Evolutionary conservation across 1,284 basidiomycete species (phyloP).

Genomic region (Ustilago xerochloae): DNA sequence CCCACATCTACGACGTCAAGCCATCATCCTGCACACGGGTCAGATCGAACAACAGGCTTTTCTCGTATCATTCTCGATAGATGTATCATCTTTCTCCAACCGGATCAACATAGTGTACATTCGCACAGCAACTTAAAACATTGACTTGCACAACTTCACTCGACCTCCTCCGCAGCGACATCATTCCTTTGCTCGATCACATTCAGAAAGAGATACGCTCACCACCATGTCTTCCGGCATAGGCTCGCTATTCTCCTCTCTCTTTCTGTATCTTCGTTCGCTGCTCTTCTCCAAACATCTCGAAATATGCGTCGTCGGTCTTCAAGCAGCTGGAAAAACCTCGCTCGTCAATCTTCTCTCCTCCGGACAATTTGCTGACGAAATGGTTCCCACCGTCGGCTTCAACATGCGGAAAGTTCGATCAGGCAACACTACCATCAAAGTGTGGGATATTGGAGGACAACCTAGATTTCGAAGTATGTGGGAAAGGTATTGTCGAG

Average conservation of each 20-base stretch:
- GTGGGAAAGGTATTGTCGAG: slow-evolving; percentile 94
- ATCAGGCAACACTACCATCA: slow-evolving; percentile 89
- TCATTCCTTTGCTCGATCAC: too few relatives aligned
- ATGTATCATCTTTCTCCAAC: too few relatives aligned
- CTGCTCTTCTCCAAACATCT: slow-evolving; percentile 87
- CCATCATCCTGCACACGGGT: too few relatives aligned
- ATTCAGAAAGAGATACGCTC: too few relatives aligned
- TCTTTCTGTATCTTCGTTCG: slow-evolving; percentile 69
- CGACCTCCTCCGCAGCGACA: too few relatives aligned
- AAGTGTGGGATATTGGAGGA: slow-evolving; percentile 94
- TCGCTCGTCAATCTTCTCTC: slow-evolving; percentile 89
- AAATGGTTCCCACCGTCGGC: slow-evolving; percentile 91
- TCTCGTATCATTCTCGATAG: too few relatives aligned
- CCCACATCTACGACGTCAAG: not conserved
- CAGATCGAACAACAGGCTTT: too few relatives aligned
- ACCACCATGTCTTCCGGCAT: slow-evolving; percentile 42
- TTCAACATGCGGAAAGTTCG: slow-evolving; percentile 83
- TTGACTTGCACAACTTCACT: too few relatives aligned
- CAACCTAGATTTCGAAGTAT: slow-evolving; percentile 88
- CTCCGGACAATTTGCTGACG: slow-evolving; percentile 83
- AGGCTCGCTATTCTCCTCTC: slow-evolving; percentile 48
- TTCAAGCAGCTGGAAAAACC: slow-evolving; percentile 94
- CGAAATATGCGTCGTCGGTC: slow-evolving; percentile 91
- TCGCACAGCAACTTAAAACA: too few relatives aligned
- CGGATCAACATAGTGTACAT: too few relatives aligned